Base-by-base conservation (phyloP, 2,329 filamentous ascomycete genomes). In the Colletotrichum sp. region DNA sequence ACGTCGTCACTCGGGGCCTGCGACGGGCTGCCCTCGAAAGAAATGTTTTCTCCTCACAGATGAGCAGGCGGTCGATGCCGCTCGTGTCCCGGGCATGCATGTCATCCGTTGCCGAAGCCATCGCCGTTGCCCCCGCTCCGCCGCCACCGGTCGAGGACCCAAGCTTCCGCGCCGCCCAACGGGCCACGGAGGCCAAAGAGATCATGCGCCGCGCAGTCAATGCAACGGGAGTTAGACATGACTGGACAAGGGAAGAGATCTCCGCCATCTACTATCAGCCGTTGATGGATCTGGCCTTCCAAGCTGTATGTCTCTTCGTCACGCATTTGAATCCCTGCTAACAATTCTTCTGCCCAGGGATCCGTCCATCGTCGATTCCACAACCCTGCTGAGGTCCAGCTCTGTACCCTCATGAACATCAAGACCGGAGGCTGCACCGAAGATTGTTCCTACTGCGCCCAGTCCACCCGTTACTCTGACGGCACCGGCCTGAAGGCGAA, bases 321-420 rank as follows among this genome's bases (percentile, higher is more conserved):
- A 34, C 22, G 49, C 34, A 52, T 30, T 19, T 49, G 52, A 72
- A 63, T 22, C 44, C 29, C 34, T 19, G 30, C 61, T 66, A 36
- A 77, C 32, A 36, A 1, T 30, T 52, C 6, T 36, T 30, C 66
- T 13, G n/a, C 44, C 52, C 79, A 97, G 95, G 92, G 92, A 79
- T 91, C 90, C 44, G 87, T 98, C 73, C 96, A 98, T 85, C 93
- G 95, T 62, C 93, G 94, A 80, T 98, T 98, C 88, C 96, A 98
- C 86, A 91, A 95, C 82, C 95, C 96, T 8, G 89, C 93, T 63
- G 93, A 95, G 32, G 95, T 98, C 78, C 96, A 98, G 85, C 94
- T 98, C 86, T 98, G 96, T 88, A 98, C 96, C 0, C 89, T 98
- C 75, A 98, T 98, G 95, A 98, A 98, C 89, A 98, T 98, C 88